Evolutionary conservation across 345 rosid genomes (phyloP), one percentile per base, ranked within the genome.

Genomic region (Pugionium dolabratum): DNA sequence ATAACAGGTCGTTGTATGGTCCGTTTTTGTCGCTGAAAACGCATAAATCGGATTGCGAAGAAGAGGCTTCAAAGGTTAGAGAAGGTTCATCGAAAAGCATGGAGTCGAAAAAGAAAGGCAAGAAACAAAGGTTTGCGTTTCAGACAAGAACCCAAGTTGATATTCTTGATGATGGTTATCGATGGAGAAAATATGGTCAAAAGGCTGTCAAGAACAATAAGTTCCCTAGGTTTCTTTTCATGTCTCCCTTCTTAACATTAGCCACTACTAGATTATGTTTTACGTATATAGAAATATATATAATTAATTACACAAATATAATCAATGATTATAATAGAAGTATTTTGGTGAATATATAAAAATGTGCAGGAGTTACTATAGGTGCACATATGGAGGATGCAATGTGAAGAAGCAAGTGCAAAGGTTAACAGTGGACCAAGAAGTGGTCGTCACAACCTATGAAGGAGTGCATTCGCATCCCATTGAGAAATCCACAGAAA

Each of bases 321-420:
- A 18, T 18, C 18, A 18, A 18, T 18, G 18, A 18, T 18, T 18
- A 18, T 18, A 18, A 18, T 18, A 18, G 18, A 18, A 18, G 18
- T 18, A 18, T 18, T 18, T 0, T 0, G 18, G 18, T 18, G 18
- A 18, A 0, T 41, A 18, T 18, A 18, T 30, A 25, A 33, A 50
- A 46, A 54, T 37, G 35, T 59, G 54, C 68, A 94, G 99, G 81
- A 94, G 97, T 82, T 94, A 94, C 62, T 94, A 94, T 37, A 75
- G 91, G n/a, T 94, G 99, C 50, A 86, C 99, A 5, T 75, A 82
- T 65, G 78, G 79, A 74, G 97, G 97, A 18, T 94, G 99, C 80
- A 83, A 80, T 51, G 99, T 94, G 66, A 94, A 94, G 85, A 94
- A 94, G 79, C 99, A 94, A 76, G 91, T 94, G 26, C 99, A 94